Evolutionary conservation across 352 stramenopile species (phyloP).

Genomic region (Globisporangium camurandrum): DNA sequence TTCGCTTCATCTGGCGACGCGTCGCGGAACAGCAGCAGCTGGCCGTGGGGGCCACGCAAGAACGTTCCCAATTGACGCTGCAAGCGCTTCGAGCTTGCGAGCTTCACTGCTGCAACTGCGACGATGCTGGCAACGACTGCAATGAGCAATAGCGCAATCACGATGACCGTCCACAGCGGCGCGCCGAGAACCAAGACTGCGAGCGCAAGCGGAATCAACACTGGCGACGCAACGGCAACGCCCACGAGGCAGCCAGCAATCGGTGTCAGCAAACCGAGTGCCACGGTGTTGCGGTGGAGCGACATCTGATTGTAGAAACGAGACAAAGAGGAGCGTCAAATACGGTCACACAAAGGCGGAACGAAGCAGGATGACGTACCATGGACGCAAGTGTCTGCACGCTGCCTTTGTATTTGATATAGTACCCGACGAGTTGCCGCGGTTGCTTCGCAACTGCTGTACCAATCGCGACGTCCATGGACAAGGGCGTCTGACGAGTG

Average conservation of each 20-base stretch:
- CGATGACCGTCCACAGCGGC: constrained; percentile 51
- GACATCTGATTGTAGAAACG: constrained; percentile 25
- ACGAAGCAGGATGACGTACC: constrained; percentile 12
- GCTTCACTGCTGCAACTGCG: constrained; percentile 34
- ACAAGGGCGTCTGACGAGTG: constrained; percentile 17
- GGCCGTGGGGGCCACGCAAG: constrained; percentile 39
- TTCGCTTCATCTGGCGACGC: constrained; percentile 11
- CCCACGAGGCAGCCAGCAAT: constrained; percentile 36
- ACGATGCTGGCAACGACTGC: constrained; percentile 42
- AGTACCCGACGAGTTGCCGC: constrained; percentile 29
- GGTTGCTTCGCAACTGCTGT: constrained; percentile 38
- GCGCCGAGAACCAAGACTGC: constrained; percentile 52
- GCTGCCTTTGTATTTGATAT: constrained; percentile 29
- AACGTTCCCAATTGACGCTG: constrained; percentile 36
- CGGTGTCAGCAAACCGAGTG: constrained; percentile 35
- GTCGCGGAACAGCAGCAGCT: constrained; percentile 55
- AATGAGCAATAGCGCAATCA: constrained; percentile 30
- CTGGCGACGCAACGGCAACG: constrained; percentile 32
- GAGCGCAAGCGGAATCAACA: constrained; percentile 53
- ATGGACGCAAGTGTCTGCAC: constrained; percentile 29
- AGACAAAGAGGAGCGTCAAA: neutral
- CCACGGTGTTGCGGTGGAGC: constrained; percentile 51
- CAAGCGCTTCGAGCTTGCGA: constrained; percentile 39
- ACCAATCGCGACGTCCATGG: constrained; percentile 26
- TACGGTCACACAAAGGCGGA: neutral